Percentiles rank a stretch among this genome's conserved stretches.
phyloP scores from a whole-genome alignment of 2,329 filamentous ascomycete genomes.

The Fusarium kyushuense region DNA sequence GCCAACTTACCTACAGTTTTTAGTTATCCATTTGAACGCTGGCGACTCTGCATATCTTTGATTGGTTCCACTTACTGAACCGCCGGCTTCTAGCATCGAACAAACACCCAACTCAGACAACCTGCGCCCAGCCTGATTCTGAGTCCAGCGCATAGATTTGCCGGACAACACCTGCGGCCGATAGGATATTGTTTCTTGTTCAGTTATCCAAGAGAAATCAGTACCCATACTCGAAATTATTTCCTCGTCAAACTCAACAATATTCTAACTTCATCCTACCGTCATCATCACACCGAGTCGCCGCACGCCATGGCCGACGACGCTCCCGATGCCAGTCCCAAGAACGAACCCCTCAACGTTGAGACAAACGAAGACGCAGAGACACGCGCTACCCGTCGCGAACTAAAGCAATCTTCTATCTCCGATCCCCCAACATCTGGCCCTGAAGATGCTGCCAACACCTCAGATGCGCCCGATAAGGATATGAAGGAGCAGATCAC shows the following conservation, averaged over 20 bases:
- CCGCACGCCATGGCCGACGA: constrained; percentile 60
- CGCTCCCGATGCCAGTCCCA: constrained; percentile 57
- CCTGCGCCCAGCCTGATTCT: constrained; percentile 35
- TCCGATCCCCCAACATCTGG: constrained; percentile 59
- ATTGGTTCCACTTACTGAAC: constrained; percentile 46
- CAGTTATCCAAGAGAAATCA: background rate
- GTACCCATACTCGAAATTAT: background rate
- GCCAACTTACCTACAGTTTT: constrained; percentile 7
- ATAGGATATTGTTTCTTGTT: background rate
- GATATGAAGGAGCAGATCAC: constrained; percentile 62
- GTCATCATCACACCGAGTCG: constrained; percentile 38
- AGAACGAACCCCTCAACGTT: constrained; percentile 50
- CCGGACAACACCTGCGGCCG: background rate
- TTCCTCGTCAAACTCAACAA: constrained; percentile 4
- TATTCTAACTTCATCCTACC: constrained; percentile 19
- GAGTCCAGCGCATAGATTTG: constrained; percentile 23
- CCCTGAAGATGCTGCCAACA: constrained; percentile 50
- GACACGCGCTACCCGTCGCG: constrained; percentile 72
- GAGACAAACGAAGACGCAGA: constrained; percentile 69
- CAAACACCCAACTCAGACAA: constrained; percentile 40
- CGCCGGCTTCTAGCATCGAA: constrained; percentile 38
- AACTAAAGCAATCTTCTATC: constrained; percentile 73
- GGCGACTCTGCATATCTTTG: constrained; percentile 38
- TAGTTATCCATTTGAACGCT: constrained; percentile 38
- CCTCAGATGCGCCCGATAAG: constrained; percentile 52